Evolutionary conservation across 257 asterid species (phyloP).

Genomic region (Cordia subcordata): DNA sequence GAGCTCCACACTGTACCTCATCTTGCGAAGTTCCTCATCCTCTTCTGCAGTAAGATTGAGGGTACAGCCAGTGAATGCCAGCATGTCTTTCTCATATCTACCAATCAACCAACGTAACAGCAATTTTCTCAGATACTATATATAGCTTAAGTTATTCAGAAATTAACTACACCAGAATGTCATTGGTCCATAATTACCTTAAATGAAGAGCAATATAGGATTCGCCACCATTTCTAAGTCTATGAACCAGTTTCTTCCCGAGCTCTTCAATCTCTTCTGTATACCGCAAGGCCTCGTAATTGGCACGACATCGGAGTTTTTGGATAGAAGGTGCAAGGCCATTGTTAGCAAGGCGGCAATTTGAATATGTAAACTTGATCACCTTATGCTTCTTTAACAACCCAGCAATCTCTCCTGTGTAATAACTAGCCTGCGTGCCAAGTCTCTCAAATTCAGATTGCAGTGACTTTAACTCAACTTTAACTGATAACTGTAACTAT

Average conservation of each 20-base stretch:
- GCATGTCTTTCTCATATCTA: constrained; percentile 76
- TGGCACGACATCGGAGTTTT: constrained; percentile 58
- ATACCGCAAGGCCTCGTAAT: constrained; percentile 57
- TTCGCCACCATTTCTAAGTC: constrained; percentile 29
- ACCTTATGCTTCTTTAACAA: constrained; percentile 43
- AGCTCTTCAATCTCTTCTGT: constrained; percentile 52
- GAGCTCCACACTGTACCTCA: constrained; percentile 50
- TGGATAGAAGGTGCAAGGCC: constrained; percentile 51
- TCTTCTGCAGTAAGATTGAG: constrained; percentile 38
- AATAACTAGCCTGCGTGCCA: constrained; percentile 42
- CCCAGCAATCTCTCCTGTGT: constrained; percentile 33
- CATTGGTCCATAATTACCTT: constrained; percentile 30
- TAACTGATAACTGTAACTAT: not conserved
- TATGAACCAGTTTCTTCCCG: constrained; percentile 38
- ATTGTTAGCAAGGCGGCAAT: constrained; percentile 61
- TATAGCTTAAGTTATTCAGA: not conserved
- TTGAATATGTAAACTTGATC: constrained; percentile 50
- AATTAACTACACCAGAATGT: not conserved
- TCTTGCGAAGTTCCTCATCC: constrained; percentile 42
- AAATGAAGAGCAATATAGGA: constrained; percentile 67
- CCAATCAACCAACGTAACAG: not conserved
- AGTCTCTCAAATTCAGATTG: not conserved
- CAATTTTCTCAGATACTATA: not conserved
- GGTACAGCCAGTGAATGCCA: constrained; percentile 79
- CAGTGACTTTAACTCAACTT: not conserved